phyloP scores from a whole-genome alignment of 2,329 filamentous ascomycete species.

The Cercospora citrullina region DNA sequence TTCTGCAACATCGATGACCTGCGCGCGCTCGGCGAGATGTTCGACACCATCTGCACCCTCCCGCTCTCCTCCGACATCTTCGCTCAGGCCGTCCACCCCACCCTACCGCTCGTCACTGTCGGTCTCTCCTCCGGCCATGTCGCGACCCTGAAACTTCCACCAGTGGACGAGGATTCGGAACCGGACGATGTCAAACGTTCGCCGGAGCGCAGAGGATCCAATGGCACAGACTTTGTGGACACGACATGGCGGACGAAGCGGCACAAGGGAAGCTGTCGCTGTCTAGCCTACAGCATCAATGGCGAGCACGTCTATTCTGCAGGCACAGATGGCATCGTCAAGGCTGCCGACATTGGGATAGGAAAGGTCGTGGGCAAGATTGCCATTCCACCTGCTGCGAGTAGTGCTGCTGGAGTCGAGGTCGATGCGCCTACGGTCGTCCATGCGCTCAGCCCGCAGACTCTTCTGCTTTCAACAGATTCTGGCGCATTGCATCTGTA shows the following conservation, averaged over 20 bases:
- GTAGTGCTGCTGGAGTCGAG: conserved; percentile 43
- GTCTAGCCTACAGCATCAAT: conserved; percentile 74
- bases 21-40: conserved; percentile 56
- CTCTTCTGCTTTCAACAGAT: conserved; percentile 85
- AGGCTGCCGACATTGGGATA: conserved; percentile 59
- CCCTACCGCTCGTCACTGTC: conserved; percentile 78
- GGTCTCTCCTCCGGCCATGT: conserved; percentile 85
- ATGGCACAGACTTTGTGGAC: conserved; percentile 74
- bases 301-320: conserved; percentile 65
- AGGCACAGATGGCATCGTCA: conserved; percentile 64
- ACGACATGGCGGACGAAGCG: conserved; percentile 82
- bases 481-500: conserved; percentile 85
- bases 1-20: conserved; percentile 13
- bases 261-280: conserved; percentile 92
- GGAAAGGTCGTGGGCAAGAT: conserved; percentile 79
- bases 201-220: conserved; percentile 44
- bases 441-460: conserved; percentile 82
- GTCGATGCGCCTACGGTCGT: conserved; percentile 77
- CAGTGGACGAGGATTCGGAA: conserved; percentile 51
- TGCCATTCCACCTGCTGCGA: conserved; percentile 61
- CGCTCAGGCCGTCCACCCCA: conserved; percentile 81
- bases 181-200: conserved; percentile 29
- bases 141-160: conserved; percentile 73
- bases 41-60: conserved; percentile 88
- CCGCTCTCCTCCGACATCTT: conserved; percentile 86